Evolutionary conservation across 108 stramenopile species (phyloP), one percentile per base, ranked within the genome.

Genomic region (Skeletonema tropicum): DNA sequence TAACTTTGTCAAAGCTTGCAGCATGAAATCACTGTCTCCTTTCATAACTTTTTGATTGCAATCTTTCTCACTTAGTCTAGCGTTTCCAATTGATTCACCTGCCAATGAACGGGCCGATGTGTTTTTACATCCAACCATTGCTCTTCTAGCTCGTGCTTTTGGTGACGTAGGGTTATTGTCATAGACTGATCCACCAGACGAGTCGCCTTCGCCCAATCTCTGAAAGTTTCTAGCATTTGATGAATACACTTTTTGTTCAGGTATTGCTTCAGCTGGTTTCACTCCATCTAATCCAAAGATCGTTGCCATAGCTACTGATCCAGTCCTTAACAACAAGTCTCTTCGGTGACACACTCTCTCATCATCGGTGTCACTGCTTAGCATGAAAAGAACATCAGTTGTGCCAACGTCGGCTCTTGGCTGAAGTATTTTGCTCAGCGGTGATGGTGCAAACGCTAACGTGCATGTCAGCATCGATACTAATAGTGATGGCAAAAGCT

Each of bases 121-220:
- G 38, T 62, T 83, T 35, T 87, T 86, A 77, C 88, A 89, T 30
- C 88, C 88, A 12, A 70, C 71, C 81, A 89, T 86, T 10, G 88
- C 88, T 39, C 88, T 65, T 45, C 88, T 71, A 29, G 58, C 62
- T 46, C 73, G 58, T 19, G 83, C 82, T 60, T 74, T 71, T 15
- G 81, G 75, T 15, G 71, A 71, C 32, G 72, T 35, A 14, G 88
- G 88, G 48, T 87, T 83, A 61, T 89, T 89, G 61, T 89, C 84
- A 52, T 85, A 89, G 5, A 80, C 72, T 17, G 73, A 62, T 21
- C 88, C 88, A 19, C 77, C 88, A 15, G 86, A 86, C 29, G 66
- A 69, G 49, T 89, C 88, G 10, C 88, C 88, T 30, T 46, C 66
- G 32, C 75, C 83, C 39, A 89, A 66, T 13, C 88, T 75, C 25